Evolutionary conservation across 768 basidiomycete species (phyloP).

Genomic region (Lactarius tabidus): DNA sequence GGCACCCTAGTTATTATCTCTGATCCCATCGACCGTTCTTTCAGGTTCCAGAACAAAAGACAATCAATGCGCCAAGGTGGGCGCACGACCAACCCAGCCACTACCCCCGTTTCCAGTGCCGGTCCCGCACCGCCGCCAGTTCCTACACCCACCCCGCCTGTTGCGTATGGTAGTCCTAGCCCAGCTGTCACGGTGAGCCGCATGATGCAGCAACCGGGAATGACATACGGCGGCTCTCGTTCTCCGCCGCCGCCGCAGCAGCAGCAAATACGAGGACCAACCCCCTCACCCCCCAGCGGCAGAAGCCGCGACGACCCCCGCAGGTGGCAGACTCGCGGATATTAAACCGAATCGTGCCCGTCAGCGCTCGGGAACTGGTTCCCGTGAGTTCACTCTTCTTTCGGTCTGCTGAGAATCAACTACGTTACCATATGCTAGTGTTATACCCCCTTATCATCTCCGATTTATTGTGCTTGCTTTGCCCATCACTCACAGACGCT

Average conservation of each 20-base stretch:
- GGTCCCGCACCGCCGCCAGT: background rate
- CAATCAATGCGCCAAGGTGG: slow-evolving; percentile 23
- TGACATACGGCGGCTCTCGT: slow-evolving; percentile 21
- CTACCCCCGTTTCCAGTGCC: background rate
- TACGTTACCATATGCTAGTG: slow-evolving; percentile 22
- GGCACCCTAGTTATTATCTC: background rate
- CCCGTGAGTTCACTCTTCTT: slow-evolving; percentile 15
- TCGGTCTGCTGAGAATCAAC: slow-evolving; percentile 11
- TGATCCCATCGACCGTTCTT: slow-evolving; percentile 1
- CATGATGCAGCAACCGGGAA: slow-evolving; percentile 8
- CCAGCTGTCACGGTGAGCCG: slow-evolving; percentile 16
- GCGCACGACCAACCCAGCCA: slow-evolving; percentile 5
- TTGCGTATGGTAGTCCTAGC: no score
- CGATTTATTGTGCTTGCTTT: slow-evolving; percentile 19
- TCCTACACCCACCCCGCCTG: slow-evolving; percentile 6
- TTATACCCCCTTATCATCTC: slow-evolving; percentile 23
- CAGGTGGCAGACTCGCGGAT: slow-evolving; percentile 16
- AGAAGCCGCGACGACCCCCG: slow-evolving; percentile 19
- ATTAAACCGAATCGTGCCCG: slow-evolving; percentile 19
- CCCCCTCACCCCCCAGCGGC: slow-evolving; percentile 23
- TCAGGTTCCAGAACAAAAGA: slow-evolving; percentile 26
- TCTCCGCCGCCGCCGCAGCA: slow-evolving; percentile 16
- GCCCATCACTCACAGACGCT: slow-evolving; percentile 13
- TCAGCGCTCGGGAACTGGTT: slow-evolving; percentile 22
- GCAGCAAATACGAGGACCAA: slow-evolving; percentile 11